Percentiles rank a stretch among this genome's conserved stretches.
phyloP scores from a whole-genome alignment of 176 grass and related monocot species.

The Oryza officinalis region DNA sequence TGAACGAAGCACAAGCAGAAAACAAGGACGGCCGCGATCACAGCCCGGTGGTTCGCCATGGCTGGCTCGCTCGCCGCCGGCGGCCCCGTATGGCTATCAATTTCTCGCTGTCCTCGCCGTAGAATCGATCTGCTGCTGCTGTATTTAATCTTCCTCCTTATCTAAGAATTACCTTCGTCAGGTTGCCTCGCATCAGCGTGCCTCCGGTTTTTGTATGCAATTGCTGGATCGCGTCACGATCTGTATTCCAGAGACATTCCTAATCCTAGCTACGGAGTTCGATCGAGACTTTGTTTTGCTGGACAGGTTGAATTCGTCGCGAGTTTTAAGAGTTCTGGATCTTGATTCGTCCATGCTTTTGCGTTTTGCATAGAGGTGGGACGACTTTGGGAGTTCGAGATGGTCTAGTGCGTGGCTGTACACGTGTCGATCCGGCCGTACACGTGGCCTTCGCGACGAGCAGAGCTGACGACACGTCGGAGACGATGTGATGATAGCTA shows the following conservation, averaged over 20 bases:
- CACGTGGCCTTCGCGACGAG: neutral
- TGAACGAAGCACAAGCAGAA: slow-evolving; percentile 18
- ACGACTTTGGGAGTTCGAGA: neutral
- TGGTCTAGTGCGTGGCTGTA: neutral
- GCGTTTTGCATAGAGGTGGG: neutral
- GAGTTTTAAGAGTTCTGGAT: neutral
- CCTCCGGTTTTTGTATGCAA: neutral
- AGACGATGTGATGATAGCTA: neutral
- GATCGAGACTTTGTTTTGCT: neutral
- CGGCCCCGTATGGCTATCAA: neutral
- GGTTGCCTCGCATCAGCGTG: neutral
- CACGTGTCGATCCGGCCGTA: slow-evolving; percentile 1
- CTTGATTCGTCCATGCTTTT: neutral
- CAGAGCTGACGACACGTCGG: neutral
- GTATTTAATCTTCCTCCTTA: too few relatives aligned
- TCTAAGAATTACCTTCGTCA: too few relatives aligned
- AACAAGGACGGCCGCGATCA: neutral
- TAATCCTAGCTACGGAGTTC: neutral
- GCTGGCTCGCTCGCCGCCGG: neutral
- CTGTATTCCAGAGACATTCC: neutral
- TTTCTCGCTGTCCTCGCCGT: too few relatives aligned
- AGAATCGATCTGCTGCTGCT: too few relatives aligned
- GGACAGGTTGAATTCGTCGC: neutral
- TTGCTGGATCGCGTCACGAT: neutral
- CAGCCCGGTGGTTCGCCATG: slow-evolving; percentile 24